Conservation (phyloP, 1,284 basidiomycete species). For the Trametes versicolor region DNA sequence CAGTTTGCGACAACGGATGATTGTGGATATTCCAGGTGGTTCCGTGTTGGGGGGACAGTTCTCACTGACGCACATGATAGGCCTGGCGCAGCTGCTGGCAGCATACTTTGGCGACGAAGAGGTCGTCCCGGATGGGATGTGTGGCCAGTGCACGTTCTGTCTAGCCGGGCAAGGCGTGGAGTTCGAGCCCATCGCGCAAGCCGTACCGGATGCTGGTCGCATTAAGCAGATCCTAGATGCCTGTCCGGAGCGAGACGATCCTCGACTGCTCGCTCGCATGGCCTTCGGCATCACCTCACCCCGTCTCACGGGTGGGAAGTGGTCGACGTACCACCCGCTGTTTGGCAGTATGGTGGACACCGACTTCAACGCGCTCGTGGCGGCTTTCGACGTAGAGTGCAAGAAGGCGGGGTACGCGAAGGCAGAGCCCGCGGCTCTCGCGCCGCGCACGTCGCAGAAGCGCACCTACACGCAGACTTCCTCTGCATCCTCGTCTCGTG, state of each 20-base stretch:
- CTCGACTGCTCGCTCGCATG: conserved; percentile 58
- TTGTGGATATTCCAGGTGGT: conserved; percentile 45
- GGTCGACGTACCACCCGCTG: conserved; percentile 50
- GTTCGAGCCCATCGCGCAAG: conserved; percentile 45
- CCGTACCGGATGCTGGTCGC: conserved; percentile 44
- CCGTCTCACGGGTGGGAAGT: conserved; percentile 52
- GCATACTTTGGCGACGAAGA: conserved; percentile 57
- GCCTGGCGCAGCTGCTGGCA: conserved; percentile 55
- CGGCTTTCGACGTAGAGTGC: conserved; percentile 52
- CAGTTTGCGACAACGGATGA: conserved; percentile 55
- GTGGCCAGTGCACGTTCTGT: conserved; percentile 58
- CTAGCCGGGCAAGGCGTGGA: conserved; percentile 48
- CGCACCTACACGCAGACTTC: conserved; percentile 38
- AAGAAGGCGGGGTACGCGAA: conserved; percentile 48
- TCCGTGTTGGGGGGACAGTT: not conserved
- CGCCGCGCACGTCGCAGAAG: conserved; percentile 38
- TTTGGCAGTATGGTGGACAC: conserved; percentile 55
- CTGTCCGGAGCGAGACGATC: conserved; percentile 60
- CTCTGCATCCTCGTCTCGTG: conserved; percentile 22
- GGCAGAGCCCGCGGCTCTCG: conserved; percentile 19
- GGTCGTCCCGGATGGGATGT: conserved; percentile 53
- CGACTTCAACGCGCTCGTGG: conserved; percentile 50
- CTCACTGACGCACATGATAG: conserved; percentile 39
- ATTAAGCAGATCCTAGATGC: conserved; percentile 52
- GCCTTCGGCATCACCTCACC: conserved; percentile 61